A percentile compares a stretch with the other conserved stretches of the same genome.
Evolutionary conservation across 2,329 filamentous ascomycete genomes (phyloP).

Genomic region (Podosphaera fusca): DNA sequence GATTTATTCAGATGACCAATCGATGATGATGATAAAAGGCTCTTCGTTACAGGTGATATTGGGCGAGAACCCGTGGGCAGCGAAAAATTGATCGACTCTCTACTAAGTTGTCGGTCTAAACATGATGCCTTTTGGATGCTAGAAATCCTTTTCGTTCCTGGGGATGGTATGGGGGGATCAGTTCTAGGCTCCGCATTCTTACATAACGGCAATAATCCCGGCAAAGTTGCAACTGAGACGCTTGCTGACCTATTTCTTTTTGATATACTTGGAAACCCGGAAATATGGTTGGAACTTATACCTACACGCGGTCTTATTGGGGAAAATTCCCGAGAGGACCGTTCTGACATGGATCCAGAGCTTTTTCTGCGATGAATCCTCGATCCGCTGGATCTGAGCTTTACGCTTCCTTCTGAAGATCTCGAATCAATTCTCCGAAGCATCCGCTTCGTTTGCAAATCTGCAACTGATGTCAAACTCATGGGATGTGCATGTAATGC

Average conservation of each 20-base stretch:
- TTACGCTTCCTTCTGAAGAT: constrained; percentile 37
- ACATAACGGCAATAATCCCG: constrained; percentile 14
- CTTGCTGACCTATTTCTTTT: constrained; percentile 20
- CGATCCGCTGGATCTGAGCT: constrained; percentile 15
- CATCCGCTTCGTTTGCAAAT: constrained; percentile 74
- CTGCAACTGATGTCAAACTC: constrained; percentile 55
- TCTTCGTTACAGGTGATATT: constrained; percentile 11
- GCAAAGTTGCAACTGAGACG: constrained; percentile 17
- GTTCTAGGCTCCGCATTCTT: constrained; percentile 15
- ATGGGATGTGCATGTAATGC: constrained; percentile 59
- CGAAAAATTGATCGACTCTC: constrained; percentile 28
- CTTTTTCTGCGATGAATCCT: constrained; percentile 42
- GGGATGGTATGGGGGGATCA: constrained; percentile 6
- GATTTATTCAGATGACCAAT: constrained; percentile 17
- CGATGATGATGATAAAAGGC: constrained; percentile 14
- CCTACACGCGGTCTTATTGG: constrained; percentile 25
- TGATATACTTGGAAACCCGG: constrained; percentile 57
- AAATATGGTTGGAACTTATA: constrained; percentile 25
- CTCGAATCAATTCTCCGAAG: constrained; percentile 46
- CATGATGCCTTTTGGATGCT: constrained; percentile 20
- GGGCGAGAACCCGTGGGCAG: constrained; percentile 21
- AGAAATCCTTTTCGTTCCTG: constrained; percentile 9
- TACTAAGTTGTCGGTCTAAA: constrained; percentile 20
- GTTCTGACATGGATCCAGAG: constrained; percentile 63
- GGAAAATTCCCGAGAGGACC: constrained; percentile 65